A percentile compares a stretch with the other conserved stretches of the same genome.
Evolutionary conservation across 768 basidiomycete genomes (phyloP).

Genomic region (Fomitopsis serialis): DNA sequence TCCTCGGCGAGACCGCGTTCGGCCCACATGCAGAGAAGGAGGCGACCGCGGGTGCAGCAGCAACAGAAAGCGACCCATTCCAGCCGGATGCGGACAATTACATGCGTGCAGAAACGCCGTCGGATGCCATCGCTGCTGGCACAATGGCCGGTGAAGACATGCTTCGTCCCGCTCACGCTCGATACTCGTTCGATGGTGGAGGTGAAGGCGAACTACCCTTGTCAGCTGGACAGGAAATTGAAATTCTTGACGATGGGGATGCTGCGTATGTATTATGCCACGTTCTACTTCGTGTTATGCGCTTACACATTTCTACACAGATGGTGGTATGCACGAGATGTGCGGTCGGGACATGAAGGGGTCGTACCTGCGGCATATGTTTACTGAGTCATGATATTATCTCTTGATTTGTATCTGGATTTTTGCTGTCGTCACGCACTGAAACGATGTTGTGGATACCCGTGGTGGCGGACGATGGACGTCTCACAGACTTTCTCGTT

Average conservation of each 20-base stretch:
- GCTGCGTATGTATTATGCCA: conserved; percentile 50
- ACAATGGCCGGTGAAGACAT: conserved; percentile 59
- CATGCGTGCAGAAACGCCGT: conserved; percentile 75
- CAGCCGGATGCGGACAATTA: conserved; percentile 73
- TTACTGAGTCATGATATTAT: conserved; percentile 40
- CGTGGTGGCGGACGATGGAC: background rate
- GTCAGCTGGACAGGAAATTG: conserved; percentile 63
- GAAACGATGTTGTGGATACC: background rate
- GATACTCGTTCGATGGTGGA: conserved; percentile 76
- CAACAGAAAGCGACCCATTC: conserved; percentile 46
- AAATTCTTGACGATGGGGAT: conserved; percentile 77
- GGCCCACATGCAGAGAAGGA: conserved; percentile 46
- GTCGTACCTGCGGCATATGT: conserved; percentile 90
- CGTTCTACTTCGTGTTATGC: background rate
- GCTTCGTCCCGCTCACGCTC: conserved; percentile 71
- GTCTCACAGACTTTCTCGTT: background rate
- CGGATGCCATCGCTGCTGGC: conserved; percentile 62
- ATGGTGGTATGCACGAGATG: conserved; percentile 93
- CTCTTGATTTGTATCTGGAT: background rate
- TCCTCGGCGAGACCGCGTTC: conserved; percentile 52
- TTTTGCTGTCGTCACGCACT: background rate
- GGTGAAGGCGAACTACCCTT: conserved; percentile 77
- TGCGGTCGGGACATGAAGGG: conserved; percentile 75
- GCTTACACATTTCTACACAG: conserved; percentile 30
- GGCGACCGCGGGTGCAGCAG: conserved; percentile 31